These are phyloP conservation scores for Neopestalotiopsis sp. DNA, from an alignment of 2,329 filamentous ascomycete genomes.

Conservation along the genomic window DNA sequence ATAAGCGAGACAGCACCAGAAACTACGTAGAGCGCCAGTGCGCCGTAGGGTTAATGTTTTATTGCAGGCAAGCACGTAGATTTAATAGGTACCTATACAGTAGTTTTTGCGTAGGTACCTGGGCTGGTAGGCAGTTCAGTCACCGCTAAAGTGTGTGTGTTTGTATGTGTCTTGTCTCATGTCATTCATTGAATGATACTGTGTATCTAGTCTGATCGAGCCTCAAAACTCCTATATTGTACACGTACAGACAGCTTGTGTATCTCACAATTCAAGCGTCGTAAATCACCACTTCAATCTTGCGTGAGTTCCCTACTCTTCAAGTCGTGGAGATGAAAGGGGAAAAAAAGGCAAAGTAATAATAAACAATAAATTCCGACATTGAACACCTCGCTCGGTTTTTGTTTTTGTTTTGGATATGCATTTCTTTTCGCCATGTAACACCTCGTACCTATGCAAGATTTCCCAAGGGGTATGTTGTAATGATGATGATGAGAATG, in stretches of 20 bases:
- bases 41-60: background rate
- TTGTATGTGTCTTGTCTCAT: background rate
- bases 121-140: background rate
- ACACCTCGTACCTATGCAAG: constrained; percentile 13
- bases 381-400: constrained; percentile 10
- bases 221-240: background rate
- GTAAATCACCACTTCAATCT: background rate
- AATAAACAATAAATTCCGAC: background rate
- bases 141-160: background rate
- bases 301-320: background rate
- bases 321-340: background rate
- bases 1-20: background rate
- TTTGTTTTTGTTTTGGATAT: background rate
- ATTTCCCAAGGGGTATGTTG: background rate
- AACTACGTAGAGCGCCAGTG: background rate
- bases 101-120: no score
- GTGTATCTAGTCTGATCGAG: background rate
- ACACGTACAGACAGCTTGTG: background rate
- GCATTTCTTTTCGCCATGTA: background rate
- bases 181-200: background rate
- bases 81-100: no score
- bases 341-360: background rate
- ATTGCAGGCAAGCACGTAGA: no score
- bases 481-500: constrained; percentile 3
- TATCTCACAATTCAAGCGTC: background rate